A percentile compares a stretch with the other conserved stretches of the same genome.
phyloP scores from a whole-genome alignment of 257 asterid genomes.

The Solanum infundibuliforme region DNA sequence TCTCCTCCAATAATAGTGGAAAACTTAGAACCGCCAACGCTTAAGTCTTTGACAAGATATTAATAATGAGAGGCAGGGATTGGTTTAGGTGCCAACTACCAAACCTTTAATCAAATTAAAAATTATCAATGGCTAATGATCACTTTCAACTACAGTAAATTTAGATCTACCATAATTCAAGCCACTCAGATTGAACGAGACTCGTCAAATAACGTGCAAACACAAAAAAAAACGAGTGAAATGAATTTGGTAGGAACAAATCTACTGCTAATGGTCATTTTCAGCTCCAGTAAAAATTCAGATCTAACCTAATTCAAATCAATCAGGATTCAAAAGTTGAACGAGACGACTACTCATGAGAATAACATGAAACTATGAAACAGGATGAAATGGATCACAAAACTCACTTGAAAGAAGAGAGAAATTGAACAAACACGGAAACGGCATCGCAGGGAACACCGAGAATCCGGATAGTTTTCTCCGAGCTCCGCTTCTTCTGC shows the following conservation, averaged over 20 bases:
- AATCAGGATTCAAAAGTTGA: background rate
- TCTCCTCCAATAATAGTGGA: background rate
- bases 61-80: background rate
- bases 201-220: background rate
- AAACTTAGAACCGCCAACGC: background rate
- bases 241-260: background rate
- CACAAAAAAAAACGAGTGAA: background rate
- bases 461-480: conserved; percentile 43
- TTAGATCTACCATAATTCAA: background rate
- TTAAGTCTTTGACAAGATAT: background rate
- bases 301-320: background rate
- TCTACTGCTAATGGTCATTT: background rate
- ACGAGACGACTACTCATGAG: background rate
- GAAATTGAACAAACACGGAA: conserved; percentile 47
- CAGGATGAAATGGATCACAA: background rate
- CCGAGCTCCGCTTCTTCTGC: conserved; percentile 42
- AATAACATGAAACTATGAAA: background rate
- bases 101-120: background rate
- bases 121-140: background rate
- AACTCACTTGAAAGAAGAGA: conserved; percentile 64
- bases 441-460: conserved; percentile 96
- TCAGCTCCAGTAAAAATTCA: background rate
- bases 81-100: background rate
- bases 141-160: background rate
- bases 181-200: background rate